Percentiles rank a stretch among this genome's conserved stretches.
phyloP scores from a whole-genome alignment of 768 basidiomycete genomes.

The Naganishia vishniacii region DNA sequence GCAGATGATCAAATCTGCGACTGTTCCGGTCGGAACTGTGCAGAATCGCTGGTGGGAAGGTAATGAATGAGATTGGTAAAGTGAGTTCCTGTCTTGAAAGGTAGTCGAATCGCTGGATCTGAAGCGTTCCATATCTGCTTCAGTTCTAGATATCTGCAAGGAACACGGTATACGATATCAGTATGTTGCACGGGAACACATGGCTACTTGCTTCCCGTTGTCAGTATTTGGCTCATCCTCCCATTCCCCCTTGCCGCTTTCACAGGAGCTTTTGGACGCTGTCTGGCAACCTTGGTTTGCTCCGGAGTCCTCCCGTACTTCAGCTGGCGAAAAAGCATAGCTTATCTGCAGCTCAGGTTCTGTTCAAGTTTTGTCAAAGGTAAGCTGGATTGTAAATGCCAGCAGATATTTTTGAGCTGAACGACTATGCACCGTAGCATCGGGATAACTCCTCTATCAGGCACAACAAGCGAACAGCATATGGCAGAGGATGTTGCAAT shows the following conservation, averaged over 20 bases:
- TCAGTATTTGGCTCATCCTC: too few species aligned
- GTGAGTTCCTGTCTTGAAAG: slow-evolving; percentile 25
- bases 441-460: slow-evolving; percentile 67
- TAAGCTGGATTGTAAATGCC: slow-evolving; percentile 24
- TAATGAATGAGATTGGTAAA: slow-evolving; percentile 65
- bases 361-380: slow-evolving; percentile 64
- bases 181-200: too few species aligned
- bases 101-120: neutral
- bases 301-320: slow-evolving; percentile 54
- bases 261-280: slow-evolving; percentile 75
- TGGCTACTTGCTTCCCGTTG: too few species aligned
- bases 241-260: neutral
- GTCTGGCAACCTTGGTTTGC: slow-evolving; percentile 64
- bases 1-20: slow-evolving; percentile 56
- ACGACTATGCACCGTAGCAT: slow-evolving; percentile 49
- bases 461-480: slow-evolving; percentile 63
- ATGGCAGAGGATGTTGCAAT: slow-evolving; percentile 62
- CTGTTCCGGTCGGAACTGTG: slow-evolving; percentile 60
- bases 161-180: slow-evolving; percentile 66
- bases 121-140: neutral
- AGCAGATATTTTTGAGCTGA: neutral
- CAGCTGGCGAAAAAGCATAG: slow-evolving; percentile 53
- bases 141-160: slow-evolving; percentile 62
- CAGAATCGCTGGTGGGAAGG: slow-evolving; percentile 66
- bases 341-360: slow-evolving; percentile 61